phyloP scores from a whole-genome alignment of 2,329 filamentous ascomycete genomes.

The Talaromyces sp. region DNA sequence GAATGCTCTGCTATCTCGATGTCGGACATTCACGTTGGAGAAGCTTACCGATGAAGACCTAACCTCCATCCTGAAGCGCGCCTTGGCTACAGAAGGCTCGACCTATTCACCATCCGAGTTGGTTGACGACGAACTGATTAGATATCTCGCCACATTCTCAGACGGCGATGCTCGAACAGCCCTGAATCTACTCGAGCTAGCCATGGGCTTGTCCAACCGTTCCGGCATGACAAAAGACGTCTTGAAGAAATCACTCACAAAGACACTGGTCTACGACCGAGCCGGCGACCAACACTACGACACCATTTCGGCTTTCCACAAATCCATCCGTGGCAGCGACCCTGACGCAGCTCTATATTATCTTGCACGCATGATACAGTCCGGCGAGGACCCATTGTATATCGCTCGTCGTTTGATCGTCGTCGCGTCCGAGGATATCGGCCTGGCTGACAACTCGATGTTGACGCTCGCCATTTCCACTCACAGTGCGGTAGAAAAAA shows the following conservation, averaged over 20 bases:
- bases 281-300: slow-evolving; percentile 97
- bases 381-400: slow-evolving; percentile 88
- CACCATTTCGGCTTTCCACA: slow-evolving; percentile 95
- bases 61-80: slow-evolving; percentile 69
- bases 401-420: slow-evolving; percentile 91
- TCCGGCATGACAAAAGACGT: slow-evolving; percentile 66
- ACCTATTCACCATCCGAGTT: slow-evolving; percentile 52
- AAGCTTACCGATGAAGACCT: slow-evolving; percentile 72
- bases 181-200: slow-evolving; percentile 86
- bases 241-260: slow-evolving; percentile 80
- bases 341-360: slow-evolving; percentile 91
- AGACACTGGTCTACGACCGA: slow-evolving; percentile 91
- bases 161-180: slow-evolving; percentile 93
- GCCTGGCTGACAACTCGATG: slow-evolving; percentile 80
- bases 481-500: slow-evolving; percentile 84
- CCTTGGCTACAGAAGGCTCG: slow-evolving; percentile 61
- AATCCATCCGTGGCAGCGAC: slow-evolving; percentile 83
- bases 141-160: slow-evolving; percentile 78
- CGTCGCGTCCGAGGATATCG: slow-evolving; percentile 90
- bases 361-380: slow-evolving; percentile 90
- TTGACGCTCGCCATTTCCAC: slow-evolving; percentile 80
- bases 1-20: slow-evolving; percentile 79
- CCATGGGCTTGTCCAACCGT: slow-evolving; percentile 69
- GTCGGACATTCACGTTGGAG: slow-evolving; percentile 81
- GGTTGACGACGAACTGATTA: slow-evolving; percentile 72